Base-by-base conservation (phyloP, 306 rosid genomes). In the Lathyrus oleraceus region DNA sequence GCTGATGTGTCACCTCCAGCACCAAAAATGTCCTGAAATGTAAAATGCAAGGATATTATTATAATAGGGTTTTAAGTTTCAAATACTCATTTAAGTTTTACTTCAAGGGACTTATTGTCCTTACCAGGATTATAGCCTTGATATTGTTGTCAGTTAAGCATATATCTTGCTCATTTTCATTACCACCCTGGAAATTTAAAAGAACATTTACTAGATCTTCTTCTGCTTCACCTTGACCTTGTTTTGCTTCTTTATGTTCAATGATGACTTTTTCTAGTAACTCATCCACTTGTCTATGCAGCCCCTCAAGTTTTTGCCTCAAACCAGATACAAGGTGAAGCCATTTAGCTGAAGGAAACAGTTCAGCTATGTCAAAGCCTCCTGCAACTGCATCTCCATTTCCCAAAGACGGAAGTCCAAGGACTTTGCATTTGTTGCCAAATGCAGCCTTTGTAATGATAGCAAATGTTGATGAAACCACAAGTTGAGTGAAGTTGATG, bases 261-360 rank as follows among this genome's bases (percentile, higher is more conserved):
- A 5, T 73, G 65, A 73, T 40, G 56, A 73, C 65, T 64, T 53
- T 52, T 64, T 39, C 66, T 32, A 75, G 15, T 75, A 75, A 19
- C 8, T n/a, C 28, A 32, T 75, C 79, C 14, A 21, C 6, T 57
- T 21, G 17, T 20, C 15, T 14, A 4, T 53, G 69, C 35, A 70
- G 14, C 35, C 3, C 57, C 75, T 84, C 83, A 67, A 81, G 43
- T 63, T 72, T 72, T 14, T 56, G 32, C 40, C 67, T 70, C 42
- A 69, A 28, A 3, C 85, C 83, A 23, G 73, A 67, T 44, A 75
- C 12, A n/a, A 3, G 25, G 56, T 71, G 68, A 67, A 67, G 74
- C 79, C 79, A 66, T 56, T 30, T 58, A 63, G 51, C 60, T 1
- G 85, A 85, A 58, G 85, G 85, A 65, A 77, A 85, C 39, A 82